Conservation (phyloP, 2,329 filamentous ascomycete species). For the Triangularia setosa region DNA sequence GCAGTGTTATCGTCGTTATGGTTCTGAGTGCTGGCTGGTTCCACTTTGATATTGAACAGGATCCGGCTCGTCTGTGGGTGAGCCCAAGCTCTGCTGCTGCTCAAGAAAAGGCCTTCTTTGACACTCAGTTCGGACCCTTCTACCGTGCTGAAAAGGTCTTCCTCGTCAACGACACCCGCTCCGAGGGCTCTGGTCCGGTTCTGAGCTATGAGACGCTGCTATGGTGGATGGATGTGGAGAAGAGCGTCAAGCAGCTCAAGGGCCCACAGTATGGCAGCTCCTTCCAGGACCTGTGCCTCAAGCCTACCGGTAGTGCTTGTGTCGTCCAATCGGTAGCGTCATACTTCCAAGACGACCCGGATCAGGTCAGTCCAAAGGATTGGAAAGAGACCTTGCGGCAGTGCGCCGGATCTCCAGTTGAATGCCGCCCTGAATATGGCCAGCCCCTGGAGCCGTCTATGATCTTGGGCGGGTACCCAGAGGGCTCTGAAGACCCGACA, state of each 20-base stretch:
- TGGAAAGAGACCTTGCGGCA: slow-evolving; percentile 71
- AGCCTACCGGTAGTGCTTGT: slow-evolving; percentile 83
- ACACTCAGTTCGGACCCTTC: slow-evolving; percentile 89
- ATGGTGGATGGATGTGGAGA: slow-evolving; percentile 94
- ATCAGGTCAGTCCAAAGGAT: slow-evolving; percentile 55
- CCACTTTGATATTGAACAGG: slow-evolving; percentile 81
- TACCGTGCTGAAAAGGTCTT: slow-evolving; percentile 93
- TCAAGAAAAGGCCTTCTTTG: slow-evolving; percentile 90
- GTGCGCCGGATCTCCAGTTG: slow-evolving; percentile 76
- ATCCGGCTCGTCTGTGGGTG: slow-evolving; percentile 95
- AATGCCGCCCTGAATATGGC: slow-evolving; percentile 82
- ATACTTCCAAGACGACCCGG: slow-evolving; percentile 72
- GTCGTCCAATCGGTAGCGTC: slow-evolving; percentile 90
- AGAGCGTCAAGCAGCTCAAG: slow-evolving; percentile 67
- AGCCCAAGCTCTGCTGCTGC: slow-evolving; percentile 87
- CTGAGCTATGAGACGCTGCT: slow-evolving; percentile 81
- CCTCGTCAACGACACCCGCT: slow-evolving; percentile 77
- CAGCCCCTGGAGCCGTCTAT: slow-evolving; percentile 84
- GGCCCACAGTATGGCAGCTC: slow-evolving; percentile 64
- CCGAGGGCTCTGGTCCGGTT: slow-evolving; percentile 66
- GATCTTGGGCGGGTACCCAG: slow-evolving; percentile 72
- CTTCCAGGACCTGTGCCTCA: slow-evolving; percentile 86
- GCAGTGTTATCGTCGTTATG: slow-evolving; percentile 70
- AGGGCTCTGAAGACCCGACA: slow-evolving; percentile 58
- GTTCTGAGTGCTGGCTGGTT: slow-evolving; percentile 85